Evolutionary conservation across 208 protist species (phyloP).

Genomic region (Zelonia costaricensis): DNA sequence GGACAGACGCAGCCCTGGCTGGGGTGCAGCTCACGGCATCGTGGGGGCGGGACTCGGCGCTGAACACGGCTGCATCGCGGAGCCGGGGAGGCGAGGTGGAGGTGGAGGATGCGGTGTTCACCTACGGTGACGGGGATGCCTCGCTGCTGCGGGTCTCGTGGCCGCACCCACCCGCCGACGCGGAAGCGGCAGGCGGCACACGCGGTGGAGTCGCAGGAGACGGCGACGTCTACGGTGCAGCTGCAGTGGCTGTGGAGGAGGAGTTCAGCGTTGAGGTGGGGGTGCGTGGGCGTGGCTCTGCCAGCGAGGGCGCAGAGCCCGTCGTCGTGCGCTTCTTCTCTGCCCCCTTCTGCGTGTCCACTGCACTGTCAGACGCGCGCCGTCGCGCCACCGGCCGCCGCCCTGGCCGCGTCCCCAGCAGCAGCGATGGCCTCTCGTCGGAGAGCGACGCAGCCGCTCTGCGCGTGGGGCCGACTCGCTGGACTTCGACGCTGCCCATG

Average conservation of each 20-base stretch:
- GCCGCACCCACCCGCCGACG: neutral
- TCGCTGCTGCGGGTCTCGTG: slow-evolving; percentile 4
- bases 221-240: neutral
- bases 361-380: neutral
- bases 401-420: neutral
- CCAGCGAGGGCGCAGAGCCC: neutral
- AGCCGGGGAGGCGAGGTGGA: no score
- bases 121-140: no score
- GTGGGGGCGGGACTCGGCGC: neutral
- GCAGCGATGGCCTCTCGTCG: no score
- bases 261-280: slow-evolving; percentile 13
- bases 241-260: slow-evolving; percentile 2
- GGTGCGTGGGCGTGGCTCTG: slow-evolving; percentile 1
- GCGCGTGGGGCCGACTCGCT: no score
- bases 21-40: neutral
- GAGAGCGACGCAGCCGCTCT: no score
- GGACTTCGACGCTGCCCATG: no score
- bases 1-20: no score
- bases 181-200: neutral
- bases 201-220: neutral
- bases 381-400: neutral
- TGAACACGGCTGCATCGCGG: neutral
- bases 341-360: slow-evolving; percentile 1
- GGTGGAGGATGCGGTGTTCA: no score
- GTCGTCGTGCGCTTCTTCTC: slow-evolving; percentile 7